These are phyloP conservation scores for Amborella trichopoda DNA, from an alignment of 164 flowering plant species.

Conservation along the genomic window DNA sequence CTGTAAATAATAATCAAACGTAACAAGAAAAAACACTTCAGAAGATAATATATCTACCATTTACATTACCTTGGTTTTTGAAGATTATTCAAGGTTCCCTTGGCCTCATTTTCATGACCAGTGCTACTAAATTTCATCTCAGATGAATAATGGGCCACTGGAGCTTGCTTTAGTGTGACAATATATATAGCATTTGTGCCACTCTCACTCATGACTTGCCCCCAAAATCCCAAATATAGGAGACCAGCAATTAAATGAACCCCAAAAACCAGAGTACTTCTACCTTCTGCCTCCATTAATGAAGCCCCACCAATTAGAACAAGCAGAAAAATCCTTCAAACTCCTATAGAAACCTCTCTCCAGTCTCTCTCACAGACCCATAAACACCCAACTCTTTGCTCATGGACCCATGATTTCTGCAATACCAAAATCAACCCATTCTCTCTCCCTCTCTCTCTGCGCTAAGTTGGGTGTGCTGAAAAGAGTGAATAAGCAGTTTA, in stretches of 20 bases:
- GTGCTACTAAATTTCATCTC: slow-evolving; percentile 15
- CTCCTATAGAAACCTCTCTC: no score
- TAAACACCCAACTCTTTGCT: no score
- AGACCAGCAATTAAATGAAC: slow-evolving; percentile 25
- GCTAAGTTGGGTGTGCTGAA: no score
- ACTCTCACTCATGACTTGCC: slow-evolving; percentile 23
- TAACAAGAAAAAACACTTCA: background rate
- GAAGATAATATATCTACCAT: no score
- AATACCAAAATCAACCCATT: no score
- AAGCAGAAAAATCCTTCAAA: background rate
- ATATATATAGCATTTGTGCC: slow-evolving; percentile 51
- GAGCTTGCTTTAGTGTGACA: slow-evolving; percentile 63
- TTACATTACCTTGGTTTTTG: slow-evolving; percentile 38
- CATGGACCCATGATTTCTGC: no score
- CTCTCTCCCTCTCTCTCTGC: no score
- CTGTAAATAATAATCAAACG: background rate
- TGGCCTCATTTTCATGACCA: slow-evolving; percentile 10
- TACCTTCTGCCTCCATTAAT: background rate
- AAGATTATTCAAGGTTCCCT: slow-evolving; percentile 15
- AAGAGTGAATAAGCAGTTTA: no score
- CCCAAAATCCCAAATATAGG: slow-evolving; percentile 28
- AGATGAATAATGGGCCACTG: slow-evolving; percentile 24
- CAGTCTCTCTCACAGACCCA: no score
- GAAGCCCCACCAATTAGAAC: background rate
- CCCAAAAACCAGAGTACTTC: slow-evolving; percentile 4